phyloP scores from a whole-genome alignment of 2,329 filamentous ascomycete species.

The Aspergillus phoenicis region DNA sequence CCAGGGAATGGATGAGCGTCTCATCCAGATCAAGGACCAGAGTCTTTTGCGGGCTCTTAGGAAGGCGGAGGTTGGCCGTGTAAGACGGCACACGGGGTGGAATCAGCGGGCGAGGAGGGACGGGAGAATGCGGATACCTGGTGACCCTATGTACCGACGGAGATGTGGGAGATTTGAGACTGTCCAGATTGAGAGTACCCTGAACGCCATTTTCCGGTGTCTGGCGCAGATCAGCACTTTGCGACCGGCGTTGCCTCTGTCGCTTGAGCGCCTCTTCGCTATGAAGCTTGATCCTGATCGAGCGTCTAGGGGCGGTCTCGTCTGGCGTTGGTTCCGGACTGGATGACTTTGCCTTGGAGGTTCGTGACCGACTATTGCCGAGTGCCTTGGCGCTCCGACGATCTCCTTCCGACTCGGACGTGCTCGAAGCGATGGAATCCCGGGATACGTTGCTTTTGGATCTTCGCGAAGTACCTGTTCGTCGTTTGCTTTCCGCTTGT shows the following conservation, averaged over 20 bases:
- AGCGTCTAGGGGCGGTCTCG: slow-evolving; percentile 71
- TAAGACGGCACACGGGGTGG: slow-evolving; percentile 89
- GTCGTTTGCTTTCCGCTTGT: slow-evolving; percentile 31
- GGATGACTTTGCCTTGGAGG: slow-evolving; percentile 31
- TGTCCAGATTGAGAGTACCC: slow-evolving; percentile 67
- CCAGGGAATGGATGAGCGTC: slow-evolving; percentile 96
- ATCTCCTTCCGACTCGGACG: slow-evolving; percentile 59
- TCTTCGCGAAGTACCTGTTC: slow-evolving; percentile 35
- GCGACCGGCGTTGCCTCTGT: slow-evolving; percentile 55
- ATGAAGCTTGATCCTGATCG: slow-evolving; percentile 87
- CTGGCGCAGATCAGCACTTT: slow-evolving; percentile 33
- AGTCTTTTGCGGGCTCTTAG: slow-evolving; percentile 75
- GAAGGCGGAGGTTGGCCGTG: slow-evolving; percentile 52
- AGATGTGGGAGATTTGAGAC: slow-evolving; percentile 91
- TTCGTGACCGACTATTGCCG: slow-evolving; percentile 27
- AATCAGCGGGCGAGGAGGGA: slow-evolving; percentile 85
- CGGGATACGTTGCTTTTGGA: slow-evolving; percentile 37
- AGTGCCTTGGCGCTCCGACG: slow-evolving; percentile 27
- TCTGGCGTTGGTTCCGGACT: slow-evolving; percentile 48
- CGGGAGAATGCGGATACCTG: slow-evolving; percentile 86
- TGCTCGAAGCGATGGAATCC: slow-evolving; percentile 53
- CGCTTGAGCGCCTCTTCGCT: slow-evolving; percentile 75
- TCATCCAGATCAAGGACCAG: slow-evolving; percentile 95
- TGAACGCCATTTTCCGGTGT: slow-evolving; percentile 31
- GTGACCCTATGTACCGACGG: slow-evolving; percentile 71